A percentile compares a stretch with the other conserved stretches of the same genome.
Evolutionary conservation across 2,329 filamentous ascomycete genomes (phyloP).

Genomic region (Penicillium sumatraense): DNA sequence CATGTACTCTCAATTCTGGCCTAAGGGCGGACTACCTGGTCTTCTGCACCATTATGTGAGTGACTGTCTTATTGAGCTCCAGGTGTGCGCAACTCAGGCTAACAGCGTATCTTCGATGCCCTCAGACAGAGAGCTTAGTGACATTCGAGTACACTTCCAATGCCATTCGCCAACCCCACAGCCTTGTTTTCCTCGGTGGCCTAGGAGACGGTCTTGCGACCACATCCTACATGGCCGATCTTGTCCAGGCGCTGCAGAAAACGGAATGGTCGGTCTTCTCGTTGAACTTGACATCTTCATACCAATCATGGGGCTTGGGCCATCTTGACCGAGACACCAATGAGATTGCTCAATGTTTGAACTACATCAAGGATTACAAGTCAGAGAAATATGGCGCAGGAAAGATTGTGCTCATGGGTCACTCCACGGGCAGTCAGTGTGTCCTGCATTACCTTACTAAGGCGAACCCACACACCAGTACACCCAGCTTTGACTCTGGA

Average conservation of each 20-base stretch:
- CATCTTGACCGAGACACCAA: constrained; percentile 58
- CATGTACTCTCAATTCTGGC: constrained; percentile 44
- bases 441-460: constrained; percentile 65
- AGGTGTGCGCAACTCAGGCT: not conserved
- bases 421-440: constrained; percentile 72
- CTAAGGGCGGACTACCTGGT: constrained; percentile 40
- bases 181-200: constrained; percentile 63
- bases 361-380: constrained; percentile 54
- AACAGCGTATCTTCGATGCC: constrained; percentile 12
- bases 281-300: constrained; percentile 57
- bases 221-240: constrained; percentile 57
- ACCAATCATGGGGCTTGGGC: constrained; percentile 59
- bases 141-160: constrained; percentile 46
- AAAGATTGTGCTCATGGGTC: constrained; percentile 68
- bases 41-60: constrained; percentile 44
- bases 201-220: constrained; percentile 62
- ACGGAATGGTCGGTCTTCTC: constrained; percentile 60
- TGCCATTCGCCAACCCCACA: constrained; percentile 46
- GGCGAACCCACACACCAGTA: constrained; percentile 44
- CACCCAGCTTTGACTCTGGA: constrained; percentile 34
- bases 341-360: constrained; percentile 57
- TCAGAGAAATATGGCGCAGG: constrained; percentile 32
- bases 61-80: constrained; percentile 1
- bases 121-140: constrained; percentile 40
- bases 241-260: constrained; percentile 53